Evolutionary conservation across 352 stramenopile genomes (phyloP), one percentile per base, ranked within the genome.

Genomic region (Pythium dissimile): DNA sequence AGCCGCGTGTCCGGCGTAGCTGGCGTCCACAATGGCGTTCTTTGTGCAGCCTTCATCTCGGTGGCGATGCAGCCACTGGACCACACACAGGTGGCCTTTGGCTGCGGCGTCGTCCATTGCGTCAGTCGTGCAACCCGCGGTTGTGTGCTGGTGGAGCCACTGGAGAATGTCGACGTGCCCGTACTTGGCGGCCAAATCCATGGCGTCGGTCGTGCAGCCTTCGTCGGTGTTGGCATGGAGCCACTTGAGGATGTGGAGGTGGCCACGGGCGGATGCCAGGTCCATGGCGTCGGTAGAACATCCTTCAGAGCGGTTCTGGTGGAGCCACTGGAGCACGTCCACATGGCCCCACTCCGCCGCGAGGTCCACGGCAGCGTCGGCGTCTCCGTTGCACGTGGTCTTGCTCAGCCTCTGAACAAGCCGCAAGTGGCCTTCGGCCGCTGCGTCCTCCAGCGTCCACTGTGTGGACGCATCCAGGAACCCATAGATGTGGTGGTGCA

Each of bases 41-140:
- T 57, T 63, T 8, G 74, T 71, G 53, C 72, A 83, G 26, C 77
- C 74, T 67, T 81, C 71, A 3, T 62, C 35, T 1, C 69, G 64
- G 26, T 66, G 18, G 15, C 51, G 47, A 44, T 80, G 65, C 18
- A 81, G 62, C 54, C 57, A 81, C 23, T 67, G 56, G 12, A 80
- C 49, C 2, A 74, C 34, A 3, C 61, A 21, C 34, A 79, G 51
- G 28, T 75, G 48, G 2, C 66, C 63, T 3, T 62, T 56, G 21
- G 50, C 57, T 4, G 59, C 64, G 7, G 71, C 66, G 35, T 49
- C 24, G 34, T 80, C 69, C 63, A 77, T 65, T 2, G 67, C 67
- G 23, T 51, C 30, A 7, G 44, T 44, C 16, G 67, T 71, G 28
- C 63, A 70, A 2, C 64, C 67, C 41, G 58, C 62, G 1, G n/a